phyloP scores from a whole-genome alignment of 352 stramenopile species.

The Bremia lactucae region DNA sequence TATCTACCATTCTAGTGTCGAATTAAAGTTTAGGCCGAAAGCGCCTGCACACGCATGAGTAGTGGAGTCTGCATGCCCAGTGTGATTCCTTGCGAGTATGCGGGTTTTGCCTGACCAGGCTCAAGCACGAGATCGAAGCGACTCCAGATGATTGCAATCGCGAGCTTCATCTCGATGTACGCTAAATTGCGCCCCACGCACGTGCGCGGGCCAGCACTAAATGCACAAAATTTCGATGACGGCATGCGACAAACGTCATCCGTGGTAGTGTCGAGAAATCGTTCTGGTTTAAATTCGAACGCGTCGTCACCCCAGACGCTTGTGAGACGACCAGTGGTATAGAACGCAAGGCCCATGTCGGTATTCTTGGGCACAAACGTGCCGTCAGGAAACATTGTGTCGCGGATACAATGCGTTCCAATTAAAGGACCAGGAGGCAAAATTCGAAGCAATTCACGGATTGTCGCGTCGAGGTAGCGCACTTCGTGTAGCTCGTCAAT shows the following conservation, averaged over 20 bases:
- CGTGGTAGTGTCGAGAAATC: conserved; percentile 30
- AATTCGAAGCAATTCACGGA: conserved; percentile 49
- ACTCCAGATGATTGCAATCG: conserved; percentile 33
- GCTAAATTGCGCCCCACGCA: conserved; percentile 45
- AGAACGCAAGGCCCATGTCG: conserved; percentile 32
- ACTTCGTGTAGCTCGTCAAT: conserved; percentile 31
- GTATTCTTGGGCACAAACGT: conserved; percentile 39
- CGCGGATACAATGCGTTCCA: conserved; percentile 22
- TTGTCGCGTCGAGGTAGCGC: conserved; percentile 40
- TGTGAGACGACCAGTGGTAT: conserved; percentile 37
- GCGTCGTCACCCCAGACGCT: conserved; percentile 40
- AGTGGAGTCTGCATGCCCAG: conserved; percentile 30
- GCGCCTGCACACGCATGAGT: conserved; percentile 16
- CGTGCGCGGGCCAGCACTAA: conserved; percentile 37
- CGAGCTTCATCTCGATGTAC: conserved; percentile 47
- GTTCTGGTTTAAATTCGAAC: conserved; percentile 37
- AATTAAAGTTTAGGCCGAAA: conserved; percentile 1
- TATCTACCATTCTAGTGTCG: no score
- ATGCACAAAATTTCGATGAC: conserved; percentile 55
- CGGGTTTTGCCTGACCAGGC: conserved; percentile 17
- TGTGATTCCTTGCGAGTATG: conserved; percentile 37
- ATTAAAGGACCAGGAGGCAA: conserved; percentile 42
- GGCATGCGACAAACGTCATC: conserved; percentile 26
- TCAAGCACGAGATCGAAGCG: conserved; percentile 37
- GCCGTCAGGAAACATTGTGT: conserved; percentile 48